Base-by-base conservation (phyloP, 208 protist species). In the Angomonas ambiguus region DNA sequence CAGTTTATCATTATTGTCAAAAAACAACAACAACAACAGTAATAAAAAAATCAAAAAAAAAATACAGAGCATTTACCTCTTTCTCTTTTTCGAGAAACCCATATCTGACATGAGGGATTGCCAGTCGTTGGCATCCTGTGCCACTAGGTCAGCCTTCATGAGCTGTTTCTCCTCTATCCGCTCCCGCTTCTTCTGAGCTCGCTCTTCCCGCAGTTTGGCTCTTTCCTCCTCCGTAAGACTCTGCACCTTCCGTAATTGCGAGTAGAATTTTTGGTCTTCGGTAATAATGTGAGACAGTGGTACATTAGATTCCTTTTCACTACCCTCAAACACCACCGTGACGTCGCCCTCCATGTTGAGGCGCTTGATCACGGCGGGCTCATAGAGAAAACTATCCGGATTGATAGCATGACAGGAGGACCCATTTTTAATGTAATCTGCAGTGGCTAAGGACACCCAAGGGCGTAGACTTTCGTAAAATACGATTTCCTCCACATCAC, bases 121-220 rank as follows among this genome's bases (percentile, higher is more conserved):
- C 85, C 88, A 94, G 51, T 91, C 88, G 60, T 80, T 79, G 20
- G 82, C 82, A 45, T 86, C 83, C 59, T 87, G 76, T 18, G 70
- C 79, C 2, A 87, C 70, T 31, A 82, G 66, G 64, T 74, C 74
- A 10, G 76, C 80, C 11, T 71, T 71, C 24, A 67, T 33, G 42
- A 83, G 76, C 18, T 74, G 61, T 69, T 83, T 69, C 69, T 63
- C 59, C 61, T 82, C 74, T 22, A 38, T 53, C 18, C 79, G 72
- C 67, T 87, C 73, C 1, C 74, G 75, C 68, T 90, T 89, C 42
- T 73, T 51, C 27, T 79, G 62, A 22, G 69, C 58, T 28, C 79
- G 76, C 69, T 79, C 76, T 31, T 32, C 64, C n/a, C 78, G 74
- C 2, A 79, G 76, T 68, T 66, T 51, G 33, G 64, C 68, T 25